phyloP scores from a whole-genome alignment of 148 eudicot genomes.

The Fallopia convolvulus region DNA sequence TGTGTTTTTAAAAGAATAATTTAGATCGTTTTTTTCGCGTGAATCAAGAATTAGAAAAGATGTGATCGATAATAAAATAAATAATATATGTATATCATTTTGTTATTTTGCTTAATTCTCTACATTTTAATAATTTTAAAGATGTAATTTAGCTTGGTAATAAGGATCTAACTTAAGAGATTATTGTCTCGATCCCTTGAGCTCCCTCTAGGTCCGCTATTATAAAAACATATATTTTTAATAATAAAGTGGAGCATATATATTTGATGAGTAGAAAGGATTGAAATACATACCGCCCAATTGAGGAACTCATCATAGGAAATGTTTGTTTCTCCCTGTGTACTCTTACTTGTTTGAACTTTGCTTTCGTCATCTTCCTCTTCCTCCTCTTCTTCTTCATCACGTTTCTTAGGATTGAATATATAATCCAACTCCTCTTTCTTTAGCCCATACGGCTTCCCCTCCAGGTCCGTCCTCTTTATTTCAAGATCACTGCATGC shows the following conservation, averaged over 20 bases:
- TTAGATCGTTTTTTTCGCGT: too few species aligned
- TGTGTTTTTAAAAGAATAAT: too few species aligned
- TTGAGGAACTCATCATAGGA: neutral
- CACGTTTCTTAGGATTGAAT: neutral
- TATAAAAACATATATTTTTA: too few species aligned
- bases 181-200: too few species aligned
- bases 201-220: too few species aligned
- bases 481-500: neutral
- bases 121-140: too few species aligned
- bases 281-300: neutral
- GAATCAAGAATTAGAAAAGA: too few species aligned
- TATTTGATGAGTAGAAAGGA: neutral
- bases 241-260: neutral
- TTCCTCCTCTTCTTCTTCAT: neutral
- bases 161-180: too few species aligned
- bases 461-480: neutral
- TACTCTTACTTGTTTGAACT: neutral
- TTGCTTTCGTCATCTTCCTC: neutral
- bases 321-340: neutral
- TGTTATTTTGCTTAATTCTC: too few species aligned
- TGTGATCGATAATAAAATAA: too few species aligned
- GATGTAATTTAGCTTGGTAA: too few species aligned
- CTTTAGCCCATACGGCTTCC: neutral
- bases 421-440: neutral
- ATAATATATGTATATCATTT: too few species aligned